Percentiles rank a stretch among this genome's conserved stretches.
These are phyloP conservation scores for Annulohypoxylon truncatum DNA, from an alignment of 2,329 filamentous ascomycete genomes.

Conservation along the genomic window DNA sequence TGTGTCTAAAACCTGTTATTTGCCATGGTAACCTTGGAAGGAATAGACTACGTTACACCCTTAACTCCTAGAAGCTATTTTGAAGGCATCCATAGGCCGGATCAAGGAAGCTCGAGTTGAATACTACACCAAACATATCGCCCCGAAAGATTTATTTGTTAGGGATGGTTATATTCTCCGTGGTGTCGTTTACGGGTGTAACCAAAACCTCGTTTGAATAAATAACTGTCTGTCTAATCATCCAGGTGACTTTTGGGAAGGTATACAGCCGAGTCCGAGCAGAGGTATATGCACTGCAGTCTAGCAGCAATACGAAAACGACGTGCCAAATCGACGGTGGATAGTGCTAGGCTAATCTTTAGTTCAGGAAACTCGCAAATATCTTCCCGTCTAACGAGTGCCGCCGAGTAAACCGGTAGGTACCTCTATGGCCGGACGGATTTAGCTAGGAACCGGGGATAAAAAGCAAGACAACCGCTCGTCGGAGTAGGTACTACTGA, in stretches of 20 bases:
- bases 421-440: neutral
- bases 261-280: conserved; percentile 2
- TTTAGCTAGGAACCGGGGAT: neutral
- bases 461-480: neutral
- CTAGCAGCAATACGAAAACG: conserved; percentile 7
- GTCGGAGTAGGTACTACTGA: neutral
- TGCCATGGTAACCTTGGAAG: neutral
- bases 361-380: conserved; percentile 17
- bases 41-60: neutral
- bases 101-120: neutral
- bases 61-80: neutral
- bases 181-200: neutral
- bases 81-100: neutral
- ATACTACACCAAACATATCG: neutral
- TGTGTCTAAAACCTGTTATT: neutral
- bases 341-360: neutral
- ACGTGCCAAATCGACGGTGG: neutral
- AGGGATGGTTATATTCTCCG: neutral
- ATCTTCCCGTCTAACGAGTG: neutral
- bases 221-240: neutral
- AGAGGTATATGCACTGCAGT: neutral
- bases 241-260: neutral
- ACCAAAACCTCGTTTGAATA: neutral
- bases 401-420: neutral
- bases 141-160: neutral